Evolutionary conservation across 139 green algal species (phyloP), one percentile per base, ranked within the genome.

Genomic region (Chlorella sp.): DNA sequence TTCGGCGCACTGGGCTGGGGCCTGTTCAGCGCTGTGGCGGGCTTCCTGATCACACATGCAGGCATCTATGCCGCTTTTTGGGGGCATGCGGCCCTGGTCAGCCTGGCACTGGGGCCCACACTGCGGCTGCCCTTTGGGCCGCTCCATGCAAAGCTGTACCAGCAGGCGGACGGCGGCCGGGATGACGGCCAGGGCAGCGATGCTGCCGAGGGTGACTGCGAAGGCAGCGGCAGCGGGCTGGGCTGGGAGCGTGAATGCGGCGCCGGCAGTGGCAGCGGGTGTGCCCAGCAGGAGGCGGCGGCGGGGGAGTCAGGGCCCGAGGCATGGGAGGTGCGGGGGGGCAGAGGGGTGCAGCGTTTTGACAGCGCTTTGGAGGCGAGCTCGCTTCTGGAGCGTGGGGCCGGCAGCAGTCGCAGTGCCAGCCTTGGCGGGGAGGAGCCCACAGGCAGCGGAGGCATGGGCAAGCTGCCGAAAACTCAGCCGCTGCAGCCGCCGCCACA

Each of bases 1-100:
- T 94, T 53, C 4, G 92, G 92, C n/a, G 92, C 92, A 1, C 42
- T 94, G 24, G 92, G 92, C 28, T 94, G 92, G 92, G 92, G 92
- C 53, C 60, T 81, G 24, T 89, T 88, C 36, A 80, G 48, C 68
- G 73, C 83, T 12, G 21, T 93, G 5, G 88, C 85, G 15, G 92
- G 92, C 21, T 32, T 7, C 9, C 34, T 79, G 30, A 87, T 91
- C 48, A 77, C 30, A 32, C 71, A 84, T 37, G 48, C 14, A 1
- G 88, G 88, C 53, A 76, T 90, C 21, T 48, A 61, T 16, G 85
- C 90, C 19, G 89, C 88, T 12, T 93, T 93, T 80, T 37, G 40
- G 12, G 36, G 87, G 21, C 61, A 93, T 36, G 85, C 75, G 12
- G 79, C 77, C 77, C 77, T 93, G 36, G 37, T 79, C 0, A 11